Evolutionary conservation across 2,329 filamentous ascomycete species (phyloP).

Genomic region (Epichloe scottii): DNA sequence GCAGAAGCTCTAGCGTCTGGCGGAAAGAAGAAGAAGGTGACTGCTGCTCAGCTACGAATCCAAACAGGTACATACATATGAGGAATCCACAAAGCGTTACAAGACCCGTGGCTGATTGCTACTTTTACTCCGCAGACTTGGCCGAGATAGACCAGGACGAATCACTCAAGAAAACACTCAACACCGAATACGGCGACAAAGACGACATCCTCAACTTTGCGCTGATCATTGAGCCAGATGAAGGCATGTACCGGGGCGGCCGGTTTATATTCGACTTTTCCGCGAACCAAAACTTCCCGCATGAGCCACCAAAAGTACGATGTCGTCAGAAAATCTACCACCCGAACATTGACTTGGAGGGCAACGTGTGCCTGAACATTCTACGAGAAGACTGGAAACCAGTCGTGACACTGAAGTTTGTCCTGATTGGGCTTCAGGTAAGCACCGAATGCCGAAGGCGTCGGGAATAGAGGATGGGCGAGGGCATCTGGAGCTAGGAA

Average conservation of each 20-base stretch:
- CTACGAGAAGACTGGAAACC: conserved; percentile 98
- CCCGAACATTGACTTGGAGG: conserved; percentile 94
- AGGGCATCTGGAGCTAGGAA: not conserved
- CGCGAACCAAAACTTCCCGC: conserved; percentile 91
- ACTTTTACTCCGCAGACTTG: conserved; percentile 43
- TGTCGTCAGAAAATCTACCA: conserved; percentile 99
- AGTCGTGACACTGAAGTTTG: conserved; percentile 88
- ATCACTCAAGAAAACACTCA: conserved; percentile 67
- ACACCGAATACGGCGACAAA: conserved; percentile 66
- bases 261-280: conserved; percentile 81
- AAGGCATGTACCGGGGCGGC: conserved; percentile 79
- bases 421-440: conserved; percentile 87
- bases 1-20: conserved; percentile 57
- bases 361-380: conserved; percentile 97
- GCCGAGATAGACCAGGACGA: conserved; percentile 46
- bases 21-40: conserved; percentile 96
- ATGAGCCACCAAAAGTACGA: conserved; percentile 94
- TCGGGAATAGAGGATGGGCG: not conserved
- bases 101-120: not conserved
- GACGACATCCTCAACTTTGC: conserved; percentile 80
- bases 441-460: not conserved
- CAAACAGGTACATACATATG: conserved; percentile 62
- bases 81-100: not conserved
- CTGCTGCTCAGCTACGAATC: conserved; percentile 84
- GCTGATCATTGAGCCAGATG: conserved; percentile 72